Base-by-base conservation (phyloP, 2,329 filamentous ascomycete species). In the Sporothrix protearum region DNA sequence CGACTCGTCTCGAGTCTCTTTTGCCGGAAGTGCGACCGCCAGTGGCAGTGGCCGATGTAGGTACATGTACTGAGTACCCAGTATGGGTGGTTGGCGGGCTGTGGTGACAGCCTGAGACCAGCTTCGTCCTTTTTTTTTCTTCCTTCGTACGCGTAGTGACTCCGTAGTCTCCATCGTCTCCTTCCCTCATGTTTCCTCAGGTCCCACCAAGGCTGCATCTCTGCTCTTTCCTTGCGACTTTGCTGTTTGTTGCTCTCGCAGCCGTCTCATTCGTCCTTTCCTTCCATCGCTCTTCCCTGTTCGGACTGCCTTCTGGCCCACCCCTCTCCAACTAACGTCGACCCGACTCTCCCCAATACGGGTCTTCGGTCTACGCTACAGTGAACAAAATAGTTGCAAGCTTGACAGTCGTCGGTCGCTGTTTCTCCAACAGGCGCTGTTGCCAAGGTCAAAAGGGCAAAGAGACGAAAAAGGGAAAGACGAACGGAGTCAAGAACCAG, bases 381-480 rank as follows among this genome's bases (percentile, higher is more conserved):
- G n/a, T 47, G 42, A 47, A n/a, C 39, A 25, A 16, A 30, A 66
- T 45, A 63, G 61, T 14, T 30, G 64, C 64, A 51, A 14, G 22
- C 22, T 47, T 45, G 53, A 6, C n/a, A n/a, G n/a, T n/a, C 19
- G 59, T 28, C 22, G 59, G 36, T 28, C 59, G 59, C 59, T 64
- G 47, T 28, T 68, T 55, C 47, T 68, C 49, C 66, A 57, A 55
- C 33, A 25, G 22, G 33, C 10, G 8, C 30, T 25, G 47, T 42
- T 51, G 66, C 66, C 19, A 55, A 68, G 68, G 49, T 25, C 7
- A 53, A 33, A 4, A 66, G 16, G 33, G 47, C 33, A 30, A 55
- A 45, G 69, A 64, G 36, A 45, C 59, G 59, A 64, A 64, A 45
- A 42, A 25, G 36, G 59, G 36, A 64, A 64, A 45, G 36, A 64